Conservation (phyloP, 495 filamentous ascomycete species). For the Penicillium paradoxum region DNA sequence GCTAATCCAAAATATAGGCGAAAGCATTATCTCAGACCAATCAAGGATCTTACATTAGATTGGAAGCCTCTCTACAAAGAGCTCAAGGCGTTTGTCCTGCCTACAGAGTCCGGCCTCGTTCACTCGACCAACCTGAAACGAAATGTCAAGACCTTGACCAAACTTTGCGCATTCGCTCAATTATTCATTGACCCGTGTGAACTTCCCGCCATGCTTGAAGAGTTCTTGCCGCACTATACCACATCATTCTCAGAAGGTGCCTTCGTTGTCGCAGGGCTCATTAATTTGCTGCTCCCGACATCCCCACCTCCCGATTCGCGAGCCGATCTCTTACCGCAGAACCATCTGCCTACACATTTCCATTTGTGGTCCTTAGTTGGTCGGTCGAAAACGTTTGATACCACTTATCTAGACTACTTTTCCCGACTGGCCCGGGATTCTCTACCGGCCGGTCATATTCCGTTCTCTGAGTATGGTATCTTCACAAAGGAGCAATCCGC, state of each 20-base stretch:
- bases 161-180: constrained; percentile 83
- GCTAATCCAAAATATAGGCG: constrained; percentile 57
- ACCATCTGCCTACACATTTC: constrained; percentile 87
- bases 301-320: constrained; percentile 67
- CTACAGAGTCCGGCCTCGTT: constrained; percentile 65
- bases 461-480: constrained; percentile 83
- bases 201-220: constrained; percentile 81
- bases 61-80: constrained; percentile 93
- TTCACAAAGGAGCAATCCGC: constrained; percentile 90
- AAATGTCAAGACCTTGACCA: constrained; percentile 70
- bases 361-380: constrained; percentile 94
- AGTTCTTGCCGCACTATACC: constrained; percentile 91
- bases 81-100: constrained; percentile 81
- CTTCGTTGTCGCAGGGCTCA: constrained; percentile 77
- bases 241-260: constrained; percentile 86
- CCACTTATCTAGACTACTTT: constrained; percentile 80
- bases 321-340: constrained; percentile 68
- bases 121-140: constrained; percentile 61
- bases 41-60: constrained; percentile 82
- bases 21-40: constrained; percentile 89
- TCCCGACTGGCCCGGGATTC: constrained; percentile 83
- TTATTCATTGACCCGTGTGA: constrained; percentile 88
- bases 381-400: constrained; percentile 81
- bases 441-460: constrained; percentile 64
- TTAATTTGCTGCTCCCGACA: constrained; percentile 86